Base-by-base conservation (phyloP, 176 grass and related monocot genomes). In the Poa pratensis region DNA sequence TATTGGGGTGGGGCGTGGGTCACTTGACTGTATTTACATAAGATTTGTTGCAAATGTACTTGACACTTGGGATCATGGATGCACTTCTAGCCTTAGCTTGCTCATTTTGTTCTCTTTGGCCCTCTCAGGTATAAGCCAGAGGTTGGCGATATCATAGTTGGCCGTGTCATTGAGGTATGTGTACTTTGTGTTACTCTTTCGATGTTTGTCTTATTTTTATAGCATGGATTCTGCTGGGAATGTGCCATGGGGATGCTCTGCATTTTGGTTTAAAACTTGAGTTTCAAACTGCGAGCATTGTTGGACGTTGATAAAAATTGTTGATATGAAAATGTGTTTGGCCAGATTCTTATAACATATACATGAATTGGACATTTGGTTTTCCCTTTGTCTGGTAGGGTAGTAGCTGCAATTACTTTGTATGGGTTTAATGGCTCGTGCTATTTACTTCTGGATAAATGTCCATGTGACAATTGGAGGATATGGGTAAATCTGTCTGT, bases 71-170 rank as follows among this genome's bases (percentile, higher is more conserved):
- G 50, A 5, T 17, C 5, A 4, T 15, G 50, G 15, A 52, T 52
- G 15, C 4, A 52, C 14, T 17, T 52, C 15, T 5, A 52, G 50
- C 14, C 50, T 52, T 17, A 52, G 43, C 43, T 45, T 11, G 1
- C 43, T 73, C 81, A n/a, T 26, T 91, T 80, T 53, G 11, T 42
- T 66, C 1, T 67, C 65, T 27, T 76, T 39, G 12, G 61, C 28
- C 17, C 70, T 65, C 84, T 69, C 68, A 99, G 91, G 85, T 99
- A 99, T 82, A 99, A 99, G 76, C 97, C 94, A 0, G 97, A 99
- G 81, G 90, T 96, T 80, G 97, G 97, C n/a, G 94, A 99, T 89
- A 99, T 99, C 64, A 96, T 99, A 88, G 94, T 99, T 76, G 96
- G 96, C 42, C 93, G 93, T 64, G 96, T 99, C 40, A 94, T 96